Conservation (phyloP, 2,329 filamentous ascomycete genomes). For the Amesomyces nigricolor region DNA sequence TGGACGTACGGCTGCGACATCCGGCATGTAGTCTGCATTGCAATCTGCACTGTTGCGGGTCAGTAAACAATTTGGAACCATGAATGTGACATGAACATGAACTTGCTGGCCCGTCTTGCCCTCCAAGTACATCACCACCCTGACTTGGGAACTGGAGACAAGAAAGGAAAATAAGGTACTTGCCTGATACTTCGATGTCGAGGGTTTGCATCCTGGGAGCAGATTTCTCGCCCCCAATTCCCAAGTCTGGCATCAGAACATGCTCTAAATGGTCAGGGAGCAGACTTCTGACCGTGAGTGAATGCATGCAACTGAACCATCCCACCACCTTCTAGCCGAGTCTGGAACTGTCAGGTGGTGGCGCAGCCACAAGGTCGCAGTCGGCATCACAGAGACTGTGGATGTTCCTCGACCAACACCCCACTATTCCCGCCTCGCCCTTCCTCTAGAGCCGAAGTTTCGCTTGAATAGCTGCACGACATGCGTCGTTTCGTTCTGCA, state of each 20-base stretch:
- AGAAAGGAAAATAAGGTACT: not conserved
- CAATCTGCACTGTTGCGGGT: slow-evolving; percentile 16
- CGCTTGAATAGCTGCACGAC: slow-evolving; percentile 1
- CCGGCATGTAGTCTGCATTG: slow-evolving; percentile 17
- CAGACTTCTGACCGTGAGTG: slow-evolving; percentile 27
- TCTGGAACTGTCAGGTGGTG: slow-evolving; percentile 6
- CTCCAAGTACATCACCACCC: not conserved
- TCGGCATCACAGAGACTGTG: too few species aligned
- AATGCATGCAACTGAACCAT: slow-evolving; percentile 28
- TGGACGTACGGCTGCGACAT: slow-evolving; percentile 23
- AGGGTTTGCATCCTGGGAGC: not conserved
- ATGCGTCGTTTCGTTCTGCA: not conserved
- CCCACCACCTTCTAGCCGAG: slow-evolving; percentile 15
- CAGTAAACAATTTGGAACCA: not conserved
- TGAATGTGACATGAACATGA: not conserved
- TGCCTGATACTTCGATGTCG: slow-evolving; percentile 2
- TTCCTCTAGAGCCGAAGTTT: not conserved
- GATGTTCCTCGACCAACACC: too few species aligned
- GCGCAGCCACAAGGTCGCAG: slow-evolving; percentile 6
- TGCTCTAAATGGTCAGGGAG: slow-evolving; percentile 19
- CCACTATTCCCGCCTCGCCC: not conserved
- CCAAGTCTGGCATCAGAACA: slow-evolving; percentile 6
- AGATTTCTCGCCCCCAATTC: not conserved
- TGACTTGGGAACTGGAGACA: not conserved
- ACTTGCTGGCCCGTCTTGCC: not conserved